Percentiles rank a stretch among this genome's conserved stretches.
phyloP scores from a whole-genome alignment of 2,329 filamentous ascomycete species.

The Waltergamsia citrina region DNA sequence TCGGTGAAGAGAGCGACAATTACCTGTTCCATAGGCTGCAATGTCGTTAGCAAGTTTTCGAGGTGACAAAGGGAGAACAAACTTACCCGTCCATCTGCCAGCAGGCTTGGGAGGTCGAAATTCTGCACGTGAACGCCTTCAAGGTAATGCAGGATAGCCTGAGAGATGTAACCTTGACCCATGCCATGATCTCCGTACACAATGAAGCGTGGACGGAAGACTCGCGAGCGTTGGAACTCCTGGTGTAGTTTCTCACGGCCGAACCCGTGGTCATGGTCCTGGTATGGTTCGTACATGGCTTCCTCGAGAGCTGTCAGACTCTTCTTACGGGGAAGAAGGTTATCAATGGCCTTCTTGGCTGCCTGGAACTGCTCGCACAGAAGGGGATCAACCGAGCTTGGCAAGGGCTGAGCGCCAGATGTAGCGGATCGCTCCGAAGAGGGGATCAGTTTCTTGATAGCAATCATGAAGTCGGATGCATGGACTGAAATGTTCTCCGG shows the following conservation, averaged over 20 bases:
- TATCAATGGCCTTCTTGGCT: slow-evolving; percentile 62
- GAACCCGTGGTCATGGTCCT: slow-evolving; percentile 76
- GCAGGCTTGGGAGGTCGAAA: slow-evolving; percentile 80
- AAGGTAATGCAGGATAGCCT: slow-evolving; percentile 79
- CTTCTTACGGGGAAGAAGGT: slow-evolving; percentile 75
- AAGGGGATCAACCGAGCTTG: slow-evolving; percentile 71
- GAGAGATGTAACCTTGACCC: slow-evolving; percentile 85
- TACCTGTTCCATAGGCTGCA: slow-evolving; percentile 68
- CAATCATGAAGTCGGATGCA: slow-evolving; percentile 94
- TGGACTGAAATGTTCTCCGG: slow-evolving; percentile 75
- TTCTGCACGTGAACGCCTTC: slow-evolving; percentile 92
- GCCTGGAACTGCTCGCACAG: slow-evolving; percentile 61
- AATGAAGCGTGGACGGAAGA: slow-evolving; percentile 82
- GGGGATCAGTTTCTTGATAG: slow-evolving; percentile 90
- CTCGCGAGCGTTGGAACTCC: slow-evolving; percentile 77
- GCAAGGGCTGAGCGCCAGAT: slow-evolving; percentile 73
- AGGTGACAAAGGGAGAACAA: neutral
- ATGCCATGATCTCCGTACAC: slow-evolving; percentile 78
- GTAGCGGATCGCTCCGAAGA: slow-evolving; percentile 87
- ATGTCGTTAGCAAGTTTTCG: slow-evolving; percentile 10
- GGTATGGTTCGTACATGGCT: slow-evolving; percentile 81
- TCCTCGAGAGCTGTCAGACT: slow-evolving; percentile 85
- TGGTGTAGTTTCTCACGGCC: slow-evolving; percentile 65
- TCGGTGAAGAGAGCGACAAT: slow-evolving; percentile 87
- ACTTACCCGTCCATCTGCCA: slow-evolving; percentile 71